phyloP scores from a whole-genome alignment of 495 filamentous ascomycete genomes.

The Chaetomium tenue region DNA sequence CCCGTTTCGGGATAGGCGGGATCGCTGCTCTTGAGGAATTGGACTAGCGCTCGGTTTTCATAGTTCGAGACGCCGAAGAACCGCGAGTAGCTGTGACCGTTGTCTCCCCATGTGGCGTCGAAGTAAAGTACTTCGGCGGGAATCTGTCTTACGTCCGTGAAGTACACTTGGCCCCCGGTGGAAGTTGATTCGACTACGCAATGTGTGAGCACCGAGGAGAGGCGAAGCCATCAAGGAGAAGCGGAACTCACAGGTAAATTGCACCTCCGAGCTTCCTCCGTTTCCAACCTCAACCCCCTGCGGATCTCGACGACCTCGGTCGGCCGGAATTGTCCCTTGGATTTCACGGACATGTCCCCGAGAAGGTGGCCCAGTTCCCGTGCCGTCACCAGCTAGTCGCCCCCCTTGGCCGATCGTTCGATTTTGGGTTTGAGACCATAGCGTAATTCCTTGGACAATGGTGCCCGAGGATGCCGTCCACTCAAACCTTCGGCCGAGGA shows the following conservation, averaged over 20 bases:
- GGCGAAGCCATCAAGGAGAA: background rate
- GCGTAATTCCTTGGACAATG: background rate
- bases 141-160: background rate
- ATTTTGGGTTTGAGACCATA: background rate
- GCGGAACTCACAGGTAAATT: background rate
- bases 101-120: conserved; percentile 24
- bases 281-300: background rate
- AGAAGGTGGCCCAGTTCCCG: too few relatives aligned
- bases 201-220: background rate
- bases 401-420: too few relatives aligned
- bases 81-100: conserved; percentile 8
- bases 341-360: too few relatives aligned
- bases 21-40: background rate
- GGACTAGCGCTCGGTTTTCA: background rate
- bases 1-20: background rate
- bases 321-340: too few relatives aligned
- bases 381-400: too few relatives aligned
- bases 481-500: too few relatives aligned
- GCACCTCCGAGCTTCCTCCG: background rate
- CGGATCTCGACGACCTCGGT: background rate
- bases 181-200: background rate
- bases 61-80: background rate
- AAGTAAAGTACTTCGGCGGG: conserved; percentile 21
- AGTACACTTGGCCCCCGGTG: background rate
- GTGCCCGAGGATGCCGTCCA: background rate